These are phyloP conservation scores for Chloris gayana DNA, from an alignment of 176 grass and related monocot species.

Conservation along the genomic window DNA sequence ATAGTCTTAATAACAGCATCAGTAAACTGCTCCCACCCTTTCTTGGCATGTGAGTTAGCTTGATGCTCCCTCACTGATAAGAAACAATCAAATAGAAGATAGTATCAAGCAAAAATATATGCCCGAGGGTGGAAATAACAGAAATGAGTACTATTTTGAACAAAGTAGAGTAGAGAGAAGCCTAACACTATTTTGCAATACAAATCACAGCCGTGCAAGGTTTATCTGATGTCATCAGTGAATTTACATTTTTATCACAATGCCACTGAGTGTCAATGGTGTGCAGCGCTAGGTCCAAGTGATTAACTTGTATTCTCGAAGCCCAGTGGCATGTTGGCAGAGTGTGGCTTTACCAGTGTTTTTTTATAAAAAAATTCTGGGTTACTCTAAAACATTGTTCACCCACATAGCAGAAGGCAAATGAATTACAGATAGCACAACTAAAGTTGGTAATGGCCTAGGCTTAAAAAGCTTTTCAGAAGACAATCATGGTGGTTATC, in stretches of 20 bases:
- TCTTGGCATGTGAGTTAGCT: constrained; percentile 95
- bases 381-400: background rate
- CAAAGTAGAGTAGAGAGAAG: background rate
- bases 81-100: constrained; percentile 25
- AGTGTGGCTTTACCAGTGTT: background rate
- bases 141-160: background rate
- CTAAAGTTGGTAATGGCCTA: background rate
- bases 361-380: background rate
- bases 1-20: constrained; percentile 89
- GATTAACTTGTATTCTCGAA: background rate
- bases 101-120: constrained; percentile 21
- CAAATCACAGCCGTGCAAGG: background rate
- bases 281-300: background rate
- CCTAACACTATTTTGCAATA: background rate
- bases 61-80: constrained; percentile 76
- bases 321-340: background rate
- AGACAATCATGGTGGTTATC: background rate
- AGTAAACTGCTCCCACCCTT: constrained; percentile 97
- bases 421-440: background rate
- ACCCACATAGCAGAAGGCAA: background rate
- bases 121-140: background rate
- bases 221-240: background rate
- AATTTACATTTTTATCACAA: background rate
- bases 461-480: background rate
- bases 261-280: background rate